Percentiles rank a stretch among this genome's conserved stretches.
These are phyloP conservation scores for Crucibulum laeve DNA, from an alignment of 768 basidiomycete genomes.

Conservation along the genomic window DNA sequence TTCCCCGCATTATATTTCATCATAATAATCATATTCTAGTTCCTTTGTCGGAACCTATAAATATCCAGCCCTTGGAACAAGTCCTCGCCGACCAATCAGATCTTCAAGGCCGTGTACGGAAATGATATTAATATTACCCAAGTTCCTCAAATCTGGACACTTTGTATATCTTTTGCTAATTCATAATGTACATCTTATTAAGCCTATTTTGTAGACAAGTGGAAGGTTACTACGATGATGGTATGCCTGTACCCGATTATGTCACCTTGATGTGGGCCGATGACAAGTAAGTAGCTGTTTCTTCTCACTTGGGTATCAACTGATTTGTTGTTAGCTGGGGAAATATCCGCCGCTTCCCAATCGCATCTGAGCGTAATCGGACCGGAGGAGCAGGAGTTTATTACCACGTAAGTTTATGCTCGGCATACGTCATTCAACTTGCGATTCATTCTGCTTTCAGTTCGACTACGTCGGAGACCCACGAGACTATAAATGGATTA, in stretches of 20 bases:
- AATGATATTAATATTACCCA: conserved; percentile 37
- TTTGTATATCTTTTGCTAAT: conserved; percentile 33
- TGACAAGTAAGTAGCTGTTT: conserved; percentile 47
- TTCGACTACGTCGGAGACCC: conserved; percentile 60
- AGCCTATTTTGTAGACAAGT: conserved; percentile 36
- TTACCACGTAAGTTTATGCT: conserved; percentile 49
- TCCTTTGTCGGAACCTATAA: conserved; percentile 45
- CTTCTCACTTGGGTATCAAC: not conserved
- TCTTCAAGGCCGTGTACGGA: conserved; percentile 48
- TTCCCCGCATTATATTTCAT: not conserved
- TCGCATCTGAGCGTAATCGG: conserved; percentile 48
- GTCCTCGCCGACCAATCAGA: conserved; percentile 58
- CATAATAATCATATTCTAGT: conserved; percentile 22
- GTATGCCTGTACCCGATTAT: conserved; percentile 59
- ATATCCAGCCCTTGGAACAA: conserved; percentile 47
- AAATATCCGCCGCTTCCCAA: conserved; percentile 61
- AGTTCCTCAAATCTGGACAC: conserved; percentile 65
- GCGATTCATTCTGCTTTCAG: conserved; percentile 17
- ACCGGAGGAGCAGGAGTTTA: conserved; percentile 70
- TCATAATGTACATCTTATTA: not conserved
- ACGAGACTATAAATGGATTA: conserved; percentile 71
- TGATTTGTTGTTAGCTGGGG: conserved; percentile 44
- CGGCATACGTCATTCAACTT: not conserved
- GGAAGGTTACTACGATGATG: conserved; percentile 60
- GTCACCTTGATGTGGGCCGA: conserved; percentile 69